Percentiles rank a stretch among this genome's conserved stretches.
Evolutionary conservation across 2,329 filamentous ascomycete species (phyloP).

Genomic region (Arthrobotrys megalospora): DNA sequence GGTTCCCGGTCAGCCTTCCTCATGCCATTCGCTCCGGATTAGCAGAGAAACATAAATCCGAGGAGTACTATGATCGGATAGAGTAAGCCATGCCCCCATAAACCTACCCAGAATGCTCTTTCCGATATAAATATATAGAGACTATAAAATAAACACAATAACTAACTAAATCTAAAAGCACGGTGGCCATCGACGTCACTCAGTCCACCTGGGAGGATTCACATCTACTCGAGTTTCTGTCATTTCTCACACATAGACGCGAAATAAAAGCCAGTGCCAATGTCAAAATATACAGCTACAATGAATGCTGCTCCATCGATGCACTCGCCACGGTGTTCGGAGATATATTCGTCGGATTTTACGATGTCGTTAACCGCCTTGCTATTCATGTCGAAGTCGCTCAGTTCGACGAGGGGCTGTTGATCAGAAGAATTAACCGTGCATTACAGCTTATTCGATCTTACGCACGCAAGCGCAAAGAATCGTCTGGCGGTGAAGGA

Average conservation of each 20-base stretch:
- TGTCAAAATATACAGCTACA: constrained; percentile 19
- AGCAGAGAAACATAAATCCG: not conserved
- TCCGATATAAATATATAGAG: too few relatives aligned
- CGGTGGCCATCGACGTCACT: constrained; percentile 26
- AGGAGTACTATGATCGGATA: not conserved
- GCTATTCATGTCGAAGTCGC: constrained; percentile 18
- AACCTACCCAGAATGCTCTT: too few relatives aligned
- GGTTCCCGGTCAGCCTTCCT: constrained; percentile 33
- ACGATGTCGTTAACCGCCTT: constrained; percentile 1
- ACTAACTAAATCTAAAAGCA: constrained; percentile 7
- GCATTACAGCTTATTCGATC: not conserved
- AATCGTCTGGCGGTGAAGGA: not conserved
- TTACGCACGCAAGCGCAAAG: not conserved
- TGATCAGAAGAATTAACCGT: not conserved
- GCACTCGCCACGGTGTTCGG: not conserved
- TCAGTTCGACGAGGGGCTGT: not conserved
- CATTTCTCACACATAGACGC: not conserved
- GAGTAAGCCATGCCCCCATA: constrained; percentile 6
- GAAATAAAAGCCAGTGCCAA: not conserved
- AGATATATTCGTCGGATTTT: not conserved
- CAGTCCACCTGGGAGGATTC: not conserved
- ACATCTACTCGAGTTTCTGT: not conserved
- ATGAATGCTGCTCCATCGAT: constrained; percentile 16
- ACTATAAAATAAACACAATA: too few relatives aligned
- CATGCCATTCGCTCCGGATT: not conserved